Percentiles rank a stretch among this genome's conserved stretches.
These are phyloP conservation scores for Nakaseomyces glabratus DNA, from an alignment of 1,139 yeast species.

Conservation along the genomic window DNA sequence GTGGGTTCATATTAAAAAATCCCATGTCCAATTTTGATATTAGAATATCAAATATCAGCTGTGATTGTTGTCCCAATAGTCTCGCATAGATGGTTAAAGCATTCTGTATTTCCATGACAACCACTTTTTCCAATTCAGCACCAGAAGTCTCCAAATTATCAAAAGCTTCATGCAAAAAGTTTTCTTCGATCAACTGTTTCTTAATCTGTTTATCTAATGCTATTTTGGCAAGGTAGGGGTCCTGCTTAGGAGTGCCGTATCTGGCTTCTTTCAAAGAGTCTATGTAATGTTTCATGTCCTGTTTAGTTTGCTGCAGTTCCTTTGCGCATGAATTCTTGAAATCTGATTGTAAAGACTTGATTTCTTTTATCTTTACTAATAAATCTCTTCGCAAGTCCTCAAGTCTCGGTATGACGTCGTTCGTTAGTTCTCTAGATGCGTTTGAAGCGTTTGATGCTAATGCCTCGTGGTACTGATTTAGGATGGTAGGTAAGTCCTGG, in stretches of 20 bases:
- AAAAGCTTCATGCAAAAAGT: slow-evolving; percentile 79
- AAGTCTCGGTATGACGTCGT: slow-evolving; percentile 66
- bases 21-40: slow-evolving; percentile 65
- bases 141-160: slow-evolving; percentile 82
- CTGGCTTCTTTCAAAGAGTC: slow-evolving; percentile 37
- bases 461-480: slow-evolving; percentile 65
- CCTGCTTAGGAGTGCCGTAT: slow-evolving; percentile 34
- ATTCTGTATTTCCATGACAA: slow-evolving; percentile 76
- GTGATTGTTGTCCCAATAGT: slow-evolving; percentile 58
- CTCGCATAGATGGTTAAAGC: slow-evolving; percentile 67
- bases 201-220: slow-evolving; percentile 68
- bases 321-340: slow-evolving; percentile 65
- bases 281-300: slow-evolving; percentile 41
- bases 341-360: slow-evolving; percentile 69
- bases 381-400: slow-evolving; percentile 80
- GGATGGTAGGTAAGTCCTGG: slow-evolving; percentile 65
- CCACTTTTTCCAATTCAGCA: slow-evolving; percentile 79
- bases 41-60: slow-evolving; percentile 54
- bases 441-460: slow-evolving; percentile 59
- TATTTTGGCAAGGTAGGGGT: slow-evolving; percentile 73
- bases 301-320: slow-evolving; percentile 57
- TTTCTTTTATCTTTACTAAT: slow-evolving; percentile 76
- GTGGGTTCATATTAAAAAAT: slow-evolving; percentile 66
- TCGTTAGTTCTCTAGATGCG: slow-evolving; percentile 61
- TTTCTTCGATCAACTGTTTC: slow-evolving; percentile 73